Evolutionary conservation across 2,329 filamentous ascomycete genomes (phyloP).

Genomic region (Sclerotinia spermophila): DNA sequence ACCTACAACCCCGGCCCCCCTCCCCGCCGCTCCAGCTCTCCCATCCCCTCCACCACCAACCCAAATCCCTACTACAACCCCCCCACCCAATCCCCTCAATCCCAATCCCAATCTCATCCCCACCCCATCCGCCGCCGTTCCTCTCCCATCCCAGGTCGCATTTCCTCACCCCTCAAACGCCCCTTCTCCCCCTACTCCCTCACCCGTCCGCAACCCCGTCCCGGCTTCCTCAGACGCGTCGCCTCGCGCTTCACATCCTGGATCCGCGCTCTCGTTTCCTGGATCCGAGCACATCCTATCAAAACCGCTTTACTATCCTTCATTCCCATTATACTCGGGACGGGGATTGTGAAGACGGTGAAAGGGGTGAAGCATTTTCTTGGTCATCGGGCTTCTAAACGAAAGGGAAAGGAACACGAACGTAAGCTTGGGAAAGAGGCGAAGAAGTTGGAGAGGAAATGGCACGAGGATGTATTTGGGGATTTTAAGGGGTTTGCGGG

Average conservation of each 20-base stretch:
- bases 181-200: constrained; percentile 30
- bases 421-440: not conserved
- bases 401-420: not conserved
- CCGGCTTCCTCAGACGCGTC: constrained; percentile 28
- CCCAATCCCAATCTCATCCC: constrained; percentile 16
- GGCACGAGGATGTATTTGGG: constrained; percentile 27
- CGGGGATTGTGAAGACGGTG: constrained; percentile 19
- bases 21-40: constrained; percentile 15
- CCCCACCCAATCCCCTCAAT: not conserved
- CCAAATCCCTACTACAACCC: constrained; percentile 5
- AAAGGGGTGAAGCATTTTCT: constrained; percentile 13
- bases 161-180: constrained; percentile 27
- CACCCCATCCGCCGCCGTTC: not conserved
- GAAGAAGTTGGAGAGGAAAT: constrained; percentile 20
- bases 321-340: constrained; percentile 28
- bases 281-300: constrained; percentile 30
- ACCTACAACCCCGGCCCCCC: not conserved
- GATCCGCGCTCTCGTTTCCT: constrained; percentile 23
- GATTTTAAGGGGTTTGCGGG: constrained; percentile 32
- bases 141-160: constrained; percentile 20
- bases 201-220: constrained; percentile 30
- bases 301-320: constrained; percentile 28
- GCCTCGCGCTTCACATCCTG: constrained; percentile 25
- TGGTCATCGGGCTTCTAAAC: not conserved
- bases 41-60: constrained; percentile 6